Percentiles rank a stretch among this genome's conserved stretches.
Conservation (phyloP, 2,329 filamentous ascomycete species). For the Claviceps pazoutovae region DNA sequence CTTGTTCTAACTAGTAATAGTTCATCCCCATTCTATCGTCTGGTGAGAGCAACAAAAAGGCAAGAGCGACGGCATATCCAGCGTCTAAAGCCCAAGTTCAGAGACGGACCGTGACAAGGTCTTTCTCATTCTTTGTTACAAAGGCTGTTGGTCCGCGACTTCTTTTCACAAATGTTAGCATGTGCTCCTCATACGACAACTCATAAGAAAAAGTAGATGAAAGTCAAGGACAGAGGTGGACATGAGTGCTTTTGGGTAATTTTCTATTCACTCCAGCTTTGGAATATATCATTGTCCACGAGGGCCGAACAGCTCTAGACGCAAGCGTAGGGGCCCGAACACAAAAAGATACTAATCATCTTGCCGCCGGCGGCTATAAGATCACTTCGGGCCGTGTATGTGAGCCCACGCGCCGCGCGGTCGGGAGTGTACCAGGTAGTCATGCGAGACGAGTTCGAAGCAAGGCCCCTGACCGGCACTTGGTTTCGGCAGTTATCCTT, state of each 20-base stretch:
- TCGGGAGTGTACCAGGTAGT: conserved; percentile 1
- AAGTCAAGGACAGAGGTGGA: neutral
- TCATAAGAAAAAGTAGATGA: neutral
- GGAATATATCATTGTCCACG: neutral
- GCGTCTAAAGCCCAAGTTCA: neutral
- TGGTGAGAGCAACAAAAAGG: neutral
- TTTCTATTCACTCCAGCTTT: neutral
- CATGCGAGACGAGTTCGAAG: conserved; percentile 12
- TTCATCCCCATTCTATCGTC: neutral
- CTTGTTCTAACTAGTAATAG: no score
- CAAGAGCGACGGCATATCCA: neutral
- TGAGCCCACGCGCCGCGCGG: conserved; percentile 13
- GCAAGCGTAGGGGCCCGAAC: no score
- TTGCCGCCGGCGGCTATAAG: conserved; percentile 23
- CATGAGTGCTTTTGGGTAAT: neutral
- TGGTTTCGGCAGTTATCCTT: conserved; percentile 15
- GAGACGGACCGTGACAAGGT: neutral
- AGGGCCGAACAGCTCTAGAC: neutral
- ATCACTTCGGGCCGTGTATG: conserved; percentile 16
- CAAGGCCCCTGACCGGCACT: conserved; percentile 14
- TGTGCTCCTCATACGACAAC: neutral
- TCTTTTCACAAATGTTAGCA: neutral
- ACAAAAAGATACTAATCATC: neutral
- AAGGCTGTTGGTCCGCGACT: neutral
- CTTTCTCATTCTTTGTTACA: neutral